Evolutionary conservation across 2,329 filamentous ascomycete genomes (phyloP).

Genomic region (Mariannaea elegans): DNA sequence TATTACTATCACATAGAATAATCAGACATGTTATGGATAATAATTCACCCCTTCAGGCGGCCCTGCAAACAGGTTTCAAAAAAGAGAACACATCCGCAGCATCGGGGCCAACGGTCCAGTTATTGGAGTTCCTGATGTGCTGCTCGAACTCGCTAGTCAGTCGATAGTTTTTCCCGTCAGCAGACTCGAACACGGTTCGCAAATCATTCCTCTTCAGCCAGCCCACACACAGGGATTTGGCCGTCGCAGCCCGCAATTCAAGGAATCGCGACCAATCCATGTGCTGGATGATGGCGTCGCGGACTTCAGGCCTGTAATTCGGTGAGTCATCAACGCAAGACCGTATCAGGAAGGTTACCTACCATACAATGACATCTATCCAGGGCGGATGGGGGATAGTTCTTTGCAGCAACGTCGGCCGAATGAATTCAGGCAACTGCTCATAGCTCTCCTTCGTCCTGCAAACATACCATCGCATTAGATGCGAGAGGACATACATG

Average conservation of each 20-base stretch:
- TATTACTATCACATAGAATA: neutral
- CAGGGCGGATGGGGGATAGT: conserved; percentile 38
- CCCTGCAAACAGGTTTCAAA: conserved; percentile 21
- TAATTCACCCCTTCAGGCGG: neutral
- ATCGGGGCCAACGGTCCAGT: conserved; percentile 23
- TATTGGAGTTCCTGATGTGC: conserved; percentile 14
- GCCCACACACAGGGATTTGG: conserved; percentile 17
- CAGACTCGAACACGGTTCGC: conserved; percentile 2
- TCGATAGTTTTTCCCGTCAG: conserved; percentile 9
- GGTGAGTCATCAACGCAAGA: no score
- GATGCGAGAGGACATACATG: conserved; percentile 25
- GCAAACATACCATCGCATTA: conserved; percentile 32
- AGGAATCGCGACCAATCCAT: conserved; percentile 28
- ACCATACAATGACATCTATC: conserved; percentile 36
- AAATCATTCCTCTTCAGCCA: conserved; percentile 13
- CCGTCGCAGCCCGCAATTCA: conserved; percentile 15
- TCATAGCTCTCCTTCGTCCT: conserved; percentile 36
- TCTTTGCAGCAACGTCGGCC: conserved; percentile 35
- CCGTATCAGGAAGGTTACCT: no score
- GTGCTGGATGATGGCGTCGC: conserved; percentile 31
- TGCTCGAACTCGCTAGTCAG: conserved; percentile 19
- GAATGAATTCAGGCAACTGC: conserved; percentile 33
- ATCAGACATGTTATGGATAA: neutral
- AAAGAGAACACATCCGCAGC: conserved; percentile 17
- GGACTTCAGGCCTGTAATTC: conserved; percentile 20